Percentiles rank a stretch among this genome's conserved stretches.
phyloP scores from a whole-genome alignment of 2,329 filamentous ascomycete species.

The Lachnellula suecica region DNA sequence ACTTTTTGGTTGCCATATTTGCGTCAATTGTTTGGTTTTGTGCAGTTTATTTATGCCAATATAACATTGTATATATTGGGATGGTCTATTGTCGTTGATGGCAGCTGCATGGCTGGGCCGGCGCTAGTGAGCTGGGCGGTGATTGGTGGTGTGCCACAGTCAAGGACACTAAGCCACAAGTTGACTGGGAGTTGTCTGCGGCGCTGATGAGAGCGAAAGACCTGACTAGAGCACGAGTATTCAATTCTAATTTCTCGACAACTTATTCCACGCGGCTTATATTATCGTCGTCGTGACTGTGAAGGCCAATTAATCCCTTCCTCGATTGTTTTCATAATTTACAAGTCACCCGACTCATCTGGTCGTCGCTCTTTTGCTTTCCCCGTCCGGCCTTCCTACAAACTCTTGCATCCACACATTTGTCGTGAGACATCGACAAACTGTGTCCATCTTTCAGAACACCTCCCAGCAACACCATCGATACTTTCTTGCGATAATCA shows the following conservation, averaged over 20 bases:
- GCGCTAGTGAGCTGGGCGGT: background rate
- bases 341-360: background rate
- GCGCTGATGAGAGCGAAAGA: too few species aligned
- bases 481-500: background rate
- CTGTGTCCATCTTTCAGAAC: constrained; percentile 2
- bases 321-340: background rate
- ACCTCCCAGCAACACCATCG: background rate
- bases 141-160: constrained; percentile 1
- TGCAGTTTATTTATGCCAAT: background rate
- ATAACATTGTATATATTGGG: background rate
- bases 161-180: background rate
- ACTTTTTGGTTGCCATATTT: constrained; percentile 59
- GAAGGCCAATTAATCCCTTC: background rate
- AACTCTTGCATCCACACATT: constrained; percentile 7
- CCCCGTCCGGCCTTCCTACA: constrained; percentile 4
- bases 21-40: background rate
- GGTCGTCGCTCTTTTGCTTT: background rate
- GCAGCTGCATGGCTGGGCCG: too few species aligned
- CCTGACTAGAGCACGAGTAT: too few species aligned
- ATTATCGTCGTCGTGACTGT: background rate
- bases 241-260: too few species aligned
- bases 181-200: background rate
- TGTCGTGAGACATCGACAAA: constrained; percentile 9
- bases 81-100: background rate
- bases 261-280: too few species aligned